Conservation (phyloP, 179 eudicot species). For the Silene coronaria region DNA sequence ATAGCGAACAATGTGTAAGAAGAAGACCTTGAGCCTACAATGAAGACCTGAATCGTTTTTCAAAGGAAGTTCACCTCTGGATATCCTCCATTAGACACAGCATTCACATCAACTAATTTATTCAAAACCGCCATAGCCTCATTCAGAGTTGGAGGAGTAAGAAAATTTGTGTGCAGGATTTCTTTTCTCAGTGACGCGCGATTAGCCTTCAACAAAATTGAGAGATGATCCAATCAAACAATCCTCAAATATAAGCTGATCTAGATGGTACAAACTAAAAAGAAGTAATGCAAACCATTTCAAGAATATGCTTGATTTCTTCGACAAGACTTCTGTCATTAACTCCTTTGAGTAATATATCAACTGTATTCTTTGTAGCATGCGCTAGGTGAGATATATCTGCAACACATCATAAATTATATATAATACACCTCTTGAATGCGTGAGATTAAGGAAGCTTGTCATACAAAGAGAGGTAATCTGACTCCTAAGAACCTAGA, state of each 20-base stretch:
- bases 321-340: conserved; percentile 46
- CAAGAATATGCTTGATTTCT: conserved; percentile 68
- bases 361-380: conserved; percentile 50
- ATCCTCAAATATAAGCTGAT: neutral
- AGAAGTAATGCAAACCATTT: conserved; percentile 47
- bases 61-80: conserved; percentile 51
- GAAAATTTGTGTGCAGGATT: conserved; percentile 81
- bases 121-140: conserved; percentile 59
- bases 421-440: neutral
- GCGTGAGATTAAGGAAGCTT: neutral
- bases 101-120: conserved; percentile 59
- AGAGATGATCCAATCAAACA: conserved; percentile 11
- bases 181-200: conserved; percentile 67
- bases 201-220: conserved; percentile 46
- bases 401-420: conserved; percentile 25
- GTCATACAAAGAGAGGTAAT: neutral
- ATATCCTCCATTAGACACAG: conserved; percentile 77
- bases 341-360: conserved; percentile 37
- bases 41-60: conserved; percentile 1
- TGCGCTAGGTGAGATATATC: conserved; percentile 46
- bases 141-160: conserved; percentile 63
- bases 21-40: neutral
- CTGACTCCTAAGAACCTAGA: neutral
- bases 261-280: neutral
- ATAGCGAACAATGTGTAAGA: neutral